Percentiles rank a stretch among this genome's conserved stretches.
phyloP scores from a whole-genome alignment of 2,329 filamentous ascomycete genomes.

The Pyrenophora tritici-repentis region DNA sequence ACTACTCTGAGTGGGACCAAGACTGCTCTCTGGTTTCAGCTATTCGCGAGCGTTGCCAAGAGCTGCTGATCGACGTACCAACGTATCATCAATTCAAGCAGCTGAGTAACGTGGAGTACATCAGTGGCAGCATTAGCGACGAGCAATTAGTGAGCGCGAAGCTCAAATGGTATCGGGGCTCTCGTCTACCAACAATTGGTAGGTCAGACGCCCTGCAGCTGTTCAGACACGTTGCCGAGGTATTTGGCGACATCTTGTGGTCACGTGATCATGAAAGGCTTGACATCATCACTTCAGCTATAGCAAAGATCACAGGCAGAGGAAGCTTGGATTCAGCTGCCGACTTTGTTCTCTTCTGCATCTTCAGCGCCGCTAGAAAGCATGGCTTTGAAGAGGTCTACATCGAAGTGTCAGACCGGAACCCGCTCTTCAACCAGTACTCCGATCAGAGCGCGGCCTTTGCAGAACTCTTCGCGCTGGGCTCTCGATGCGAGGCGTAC shows the following conservation, averaged over 20 bases:
- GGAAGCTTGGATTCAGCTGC: constrained; percentile 40
- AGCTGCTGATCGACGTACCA: constrained; percentile 43
- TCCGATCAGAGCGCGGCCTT: constrained; percentile 68
- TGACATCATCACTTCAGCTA: constrained; percentile 36
- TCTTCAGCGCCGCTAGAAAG: constrained; percentile 63
- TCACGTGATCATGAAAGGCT: constrained; percentile 36
- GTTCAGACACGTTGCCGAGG: constrained; percentile 39
- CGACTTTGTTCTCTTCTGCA: constrained; percentile 61
- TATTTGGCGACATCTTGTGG: constrained; percentile 37
- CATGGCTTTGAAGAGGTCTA: constrained; percentile 66
- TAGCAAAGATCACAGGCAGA: constrained; percentile 30
- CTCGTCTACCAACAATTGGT: constrained; percentile 29
- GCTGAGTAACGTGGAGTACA: constrained; percentile 44
- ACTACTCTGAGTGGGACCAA: constrained; percentile 40
- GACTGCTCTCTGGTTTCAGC: constrained; percentile 36
- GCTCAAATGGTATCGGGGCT: constrained; percentile 45
- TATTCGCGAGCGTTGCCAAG: constrained; percentile 37
- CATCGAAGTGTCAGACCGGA: constrained; percentile 65
- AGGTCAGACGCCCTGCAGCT: constrained; percentile 32
- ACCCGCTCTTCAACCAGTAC: constrained; percentile 64
- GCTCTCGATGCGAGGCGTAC: constrained; percentile 66
- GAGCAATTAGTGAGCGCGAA: constrained; percentile 39
- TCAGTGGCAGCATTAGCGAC: constrained; percentile 34
- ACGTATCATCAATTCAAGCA: constrained; percentile 45
- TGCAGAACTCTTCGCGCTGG: constrained; percentile 66